Percentiles rank a stretch among this genome's conserved stretches.
phyloP scores from a whole-genome alignment of 2,329 filamentous ascomycete genomes.

The Berkeleyomyces basicola region DNA sequence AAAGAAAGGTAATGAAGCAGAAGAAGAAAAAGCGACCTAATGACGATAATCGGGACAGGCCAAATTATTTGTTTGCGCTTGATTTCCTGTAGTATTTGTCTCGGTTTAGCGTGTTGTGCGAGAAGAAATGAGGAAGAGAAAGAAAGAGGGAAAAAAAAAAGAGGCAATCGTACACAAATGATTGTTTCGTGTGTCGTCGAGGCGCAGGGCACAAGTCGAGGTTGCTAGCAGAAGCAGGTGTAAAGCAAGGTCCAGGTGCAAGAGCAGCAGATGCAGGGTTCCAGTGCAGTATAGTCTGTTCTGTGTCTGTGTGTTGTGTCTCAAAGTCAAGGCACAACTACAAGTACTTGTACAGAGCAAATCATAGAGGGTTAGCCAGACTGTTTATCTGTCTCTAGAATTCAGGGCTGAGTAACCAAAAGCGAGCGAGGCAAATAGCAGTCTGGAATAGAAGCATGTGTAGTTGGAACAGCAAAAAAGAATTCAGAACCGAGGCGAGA shows the following conservation, averaged over 20 bases:
- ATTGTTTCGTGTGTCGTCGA: conserved; percentile 1
- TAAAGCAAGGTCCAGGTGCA: conserved; percentile 1
- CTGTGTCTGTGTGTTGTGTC: neutral
- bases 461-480: no score
- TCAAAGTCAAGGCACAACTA: neutral
- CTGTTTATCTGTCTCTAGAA: neutral
- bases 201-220: conserved; percentile 1
- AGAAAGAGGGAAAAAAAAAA: conserved; percentile 7
- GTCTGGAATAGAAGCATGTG: no score
- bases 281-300: neutral
- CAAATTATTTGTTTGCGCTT: conserved; percentile 3
- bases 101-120: neutral
- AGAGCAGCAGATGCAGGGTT: conserved; percentile 2
- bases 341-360: neutral
- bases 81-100: neutral
- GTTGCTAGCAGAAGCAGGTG: conserved; percentile 1
- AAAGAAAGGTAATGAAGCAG: neutral
- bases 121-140: neutral
- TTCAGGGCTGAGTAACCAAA: neutral
- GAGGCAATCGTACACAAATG: neutral
- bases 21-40: conserved; percentile 2
- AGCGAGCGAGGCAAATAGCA: neutral
- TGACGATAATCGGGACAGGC: neutral
- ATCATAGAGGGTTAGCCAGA: neutral
- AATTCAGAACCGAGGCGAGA: no score